A percentile compares a stretch with the other conserved stretches of the same genome.
Conservation (phyloP, 2,329 filamentous ascomycete species). For the Piedraia hortae region DNA sequence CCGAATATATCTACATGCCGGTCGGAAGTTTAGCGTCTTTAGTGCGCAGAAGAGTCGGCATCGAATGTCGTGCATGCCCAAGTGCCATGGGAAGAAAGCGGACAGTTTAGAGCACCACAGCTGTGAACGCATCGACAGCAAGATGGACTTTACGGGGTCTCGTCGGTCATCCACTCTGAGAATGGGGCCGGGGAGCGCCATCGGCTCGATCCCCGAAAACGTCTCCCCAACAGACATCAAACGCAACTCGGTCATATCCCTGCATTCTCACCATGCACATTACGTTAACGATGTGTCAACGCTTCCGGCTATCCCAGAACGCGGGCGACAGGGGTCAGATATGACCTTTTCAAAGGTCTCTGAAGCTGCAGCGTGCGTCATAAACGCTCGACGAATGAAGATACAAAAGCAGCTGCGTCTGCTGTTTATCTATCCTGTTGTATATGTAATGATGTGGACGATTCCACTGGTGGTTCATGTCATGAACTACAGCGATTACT, state of each 20-base stretch:
- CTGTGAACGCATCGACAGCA: no score
- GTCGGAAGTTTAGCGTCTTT: conserved; percentile 17
- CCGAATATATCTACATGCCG: conserved; percentile 43
- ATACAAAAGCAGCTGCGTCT: conserved; percentile 41
- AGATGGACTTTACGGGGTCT: background rate
- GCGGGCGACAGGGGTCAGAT: no score
- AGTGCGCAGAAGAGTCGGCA: conserved; percentile 9
- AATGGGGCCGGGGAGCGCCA: conserved; percentile 4
- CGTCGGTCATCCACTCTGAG: conserved; percentile 3
- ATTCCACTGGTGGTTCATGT: conserved; percentile 40
- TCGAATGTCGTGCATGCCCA: conserved; percentile 5
- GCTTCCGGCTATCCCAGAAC: conserved; percentile 4
- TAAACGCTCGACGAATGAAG: conserved; percentile 12
- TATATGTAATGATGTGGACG: conserved; percentile 47
- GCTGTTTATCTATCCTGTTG: conserved; percentile 47
- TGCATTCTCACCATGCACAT: conserved; percentile 1
- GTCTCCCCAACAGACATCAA: no score
- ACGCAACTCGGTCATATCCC: no score
- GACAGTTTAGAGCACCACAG: no score
- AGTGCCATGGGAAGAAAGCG: conserved; percentile 4
- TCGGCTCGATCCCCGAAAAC: conserved; percentile 6
- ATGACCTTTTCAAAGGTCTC: no score
- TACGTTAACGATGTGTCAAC: conserved; percentile 4
- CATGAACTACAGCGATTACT: conserved; percentile 27
- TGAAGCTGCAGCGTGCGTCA: conserved; percentile 5